Evolutionary conservation across 148 eudicot genomes (phyloP).

Genomic region (Camellia sinensis): DNA sequence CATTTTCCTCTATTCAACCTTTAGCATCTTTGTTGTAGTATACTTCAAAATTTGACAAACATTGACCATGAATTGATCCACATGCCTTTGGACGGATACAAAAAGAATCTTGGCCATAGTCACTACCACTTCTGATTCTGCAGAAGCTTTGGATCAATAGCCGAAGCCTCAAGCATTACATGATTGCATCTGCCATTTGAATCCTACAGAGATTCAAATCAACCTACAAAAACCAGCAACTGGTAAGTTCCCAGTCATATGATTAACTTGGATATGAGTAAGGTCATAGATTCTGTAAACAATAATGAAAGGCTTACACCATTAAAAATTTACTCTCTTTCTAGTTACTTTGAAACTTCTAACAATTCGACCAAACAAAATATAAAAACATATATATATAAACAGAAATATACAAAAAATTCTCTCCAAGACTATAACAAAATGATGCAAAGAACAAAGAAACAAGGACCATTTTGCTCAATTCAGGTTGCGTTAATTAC

Average conservation of each 20-base stretch:
- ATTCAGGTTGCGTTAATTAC: no score
- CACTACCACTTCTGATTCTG: background rate
- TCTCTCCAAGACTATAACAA: no score
- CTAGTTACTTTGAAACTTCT: no score
- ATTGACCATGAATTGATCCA: background rate
- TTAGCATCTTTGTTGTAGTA: no score
- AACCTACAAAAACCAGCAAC: conserved; percentile 1
- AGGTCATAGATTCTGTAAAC: no score
- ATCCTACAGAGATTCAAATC: background rate
- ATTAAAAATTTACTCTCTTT: no score
- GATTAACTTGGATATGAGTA: background rate
- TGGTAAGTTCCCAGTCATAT: background rate
- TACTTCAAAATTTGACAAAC: background rate
- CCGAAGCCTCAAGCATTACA: background rate
- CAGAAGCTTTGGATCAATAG: background rate
- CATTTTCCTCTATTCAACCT: background rate
- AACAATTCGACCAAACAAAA: no score
- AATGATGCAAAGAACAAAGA: no score
- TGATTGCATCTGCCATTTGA: background rate
- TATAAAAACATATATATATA: no score
- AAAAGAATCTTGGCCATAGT: background rate
- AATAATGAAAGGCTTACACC: no score
- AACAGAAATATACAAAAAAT: no score
- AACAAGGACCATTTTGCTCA: no score
- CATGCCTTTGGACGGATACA: background rate